These are phyloP conservation scores for Alternaria tenuissima DNA, from an alignment of 2,329 filamentous ascomycete genomes.

Conservation along the genomic window DNA sequence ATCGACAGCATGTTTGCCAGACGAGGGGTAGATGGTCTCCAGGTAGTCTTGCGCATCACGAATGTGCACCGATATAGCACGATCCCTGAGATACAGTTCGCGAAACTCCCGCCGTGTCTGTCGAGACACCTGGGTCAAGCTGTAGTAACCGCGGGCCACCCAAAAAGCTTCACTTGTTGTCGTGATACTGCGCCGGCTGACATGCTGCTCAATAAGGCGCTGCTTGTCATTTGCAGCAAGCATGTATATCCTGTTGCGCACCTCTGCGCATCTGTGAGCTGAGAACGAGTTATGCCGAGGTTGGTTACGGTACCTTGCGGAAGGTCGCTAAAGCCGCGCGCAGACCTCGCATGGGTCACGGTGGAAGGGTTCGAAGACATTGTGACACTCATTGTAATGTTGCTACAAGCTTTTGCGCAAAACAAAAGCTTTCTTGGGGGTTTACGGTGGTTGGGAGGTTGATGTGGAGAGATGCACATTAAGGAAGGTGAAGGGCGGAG, in stretches of 20 bases:
- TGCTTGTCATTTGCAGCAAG: slow-evolving; percentile 14
- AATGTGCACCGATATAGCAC: slow-evolving; percentile 19
- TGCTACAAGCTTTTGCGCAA: slow-evolving; percentile 4
- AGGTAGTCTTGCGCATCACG: slow-evolving; percentile 20
- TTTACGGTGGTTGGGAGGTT: not conserved
- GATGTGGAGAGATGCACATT: slow-evolving; percentile 6
- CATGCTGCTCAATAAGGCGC: slow-evolving; percentile 16
- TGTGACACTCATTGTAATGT: slow-evolving; percentile 5
- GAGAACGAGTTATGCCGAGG: slow-evolving; percentile 11
- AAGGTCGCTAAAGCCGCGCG: slow-evolving; percentile 13
- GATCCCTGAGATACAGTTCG: slow-evolving; percentile 12
- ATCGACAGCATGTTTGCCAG: slow-evolving; percentile 6
- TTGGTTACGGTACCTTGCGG: slow-evolving; percentile 15
- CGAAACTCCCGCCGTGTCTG: slow-evolving; percentile 19
- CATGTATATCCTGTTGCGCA: slow-evolving; percentile 19
- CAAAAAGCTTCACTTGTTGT: slow-evolving; percentile 14
- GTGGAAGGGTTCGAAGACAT: slow-evolving; percentile 16
- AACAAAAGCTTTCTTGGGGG: slow-evolving; percentile 12
- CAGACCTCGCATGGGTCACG: slow-evolving; percentile 5
- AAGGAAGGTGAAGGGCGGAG: slow-evolving; percentile 12
- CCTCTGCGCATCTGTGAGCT: slow-evolving; percentile 15
- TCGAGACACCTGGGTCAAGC: slow-evolving; percentile 16
- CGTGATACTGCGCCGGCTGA: slow-evolving; percentile 9
- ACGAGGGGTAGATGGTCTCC: slow-evolving; percentile 6
- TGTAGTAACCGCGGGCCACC: slow-evolving; percentile 14